Base-by-base conservation (phyloP, 2,329 filamentous ascomycete species). In the Talaromyces piceae region DNA sequence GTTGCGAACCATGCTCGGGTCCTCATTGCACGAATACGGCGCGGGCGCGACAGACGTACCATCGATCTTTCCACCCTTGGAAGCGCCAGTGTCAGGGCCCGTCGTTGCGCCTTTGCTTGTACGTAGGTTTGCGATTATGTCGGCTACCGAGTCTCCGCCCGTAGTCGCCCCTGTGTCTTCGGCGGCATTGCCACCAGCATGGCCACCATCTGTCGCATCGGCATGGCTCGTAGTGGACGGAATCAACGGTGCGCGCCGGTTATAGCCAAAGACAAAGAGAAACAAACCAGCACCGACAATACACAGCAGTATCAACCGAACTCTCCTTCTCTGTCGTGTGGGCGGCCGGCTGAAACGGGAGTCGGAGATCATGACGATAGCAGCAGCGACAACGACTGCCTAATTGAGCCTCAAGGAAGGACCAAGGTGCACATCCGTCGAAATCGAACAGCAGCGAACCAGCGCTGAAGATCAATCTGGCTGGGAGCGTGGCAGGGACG, bases 261-360 rank as follows among this genome's bases (percentile, higher is more conserved):
- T 46, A n/a, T 49, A 53, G 26, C 43, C 49, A 31, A 46, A 49
- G 27, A 47, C 45, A 9, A 53, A 53, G 23, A 53, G 45, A 27
- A 53, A 53, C 12, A 53, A 39, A 6, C 25, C 46, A 25, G 51
- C 51, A 4, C 27, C 33, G 37, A 53, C 28, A n/a, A 43, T 31
- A n/a, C 30, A 44, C 30, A 49, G 13, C 16, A 53, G 5, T 9
- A 49, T 41, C 20, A 53, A 37, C 13, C 51, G 51, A 12, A 49
- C 5, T 28, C 51, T 49, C 33, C 45, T 53, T 18, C 47, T 49
- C 16, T 53, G 51, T 33, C 51, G 46, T 18, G 45, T 49, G 30
- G 31, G 33, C 8, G 51, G 41, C 23, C 51, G 46, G 22, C 6
- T 33, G 47, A 49, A 53, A 23, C 41, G 23, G 41, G 45, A 45